Base-by-base conservation (phyloP, 345 rosid genomes). In the Draba incana region DNA sequence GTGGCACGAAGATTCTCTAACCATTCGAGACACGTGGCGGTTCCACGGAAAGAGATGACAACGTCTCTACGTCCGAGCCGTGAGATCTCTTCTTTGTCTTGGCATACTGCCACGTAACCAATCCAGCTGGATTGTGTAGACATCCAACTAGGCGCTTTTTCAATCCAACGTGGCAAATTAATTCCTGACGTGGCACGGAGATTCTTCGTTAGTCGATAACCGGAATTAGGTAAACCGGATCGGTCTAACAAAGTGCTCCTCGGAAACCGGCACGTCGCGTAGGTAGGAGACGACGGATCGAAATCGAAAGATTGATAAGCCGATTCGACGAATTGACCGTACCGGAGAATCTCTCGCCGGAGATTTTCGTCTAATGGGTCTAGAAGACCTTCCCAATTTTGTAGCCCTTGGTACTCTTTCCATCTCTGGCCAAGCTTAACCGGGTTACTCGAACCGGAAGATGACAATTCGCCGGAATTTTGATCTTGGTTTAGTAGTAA, bases 11-110 rank as follows among this genome's bases (percentile, higher is more conserved):
- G 75, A 55, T 94, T 94, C 60, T 94, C 99, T 6, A 89, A 81
- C 99, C 99, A 94, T 52, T 94, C 99, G 8, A 94, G 82, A 70
- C 95, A 83, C 42, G 99, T 94, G 66, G 87, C 92, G 9, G 99
- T 94, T 37, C 99, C 99, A 16, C 99, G 76, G 15, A 55, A 81
- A 1, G 99, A 83, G 63, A 94, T 88, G 54, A 94, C 90, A 2
- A 91, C 80, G 61, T 94, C 99, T 62, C 99, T 80, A 31, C 99
- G 76, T 4, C 99, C 99, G 0, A 88, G 85, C 70, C 96, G 79
- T 3, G 89, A 76, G 58, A 94, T 91, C 79, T 87, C 92, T 0
- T 84, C 85, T 28, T 82, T 85, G 72, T 94, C 85, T 16, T 81
- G 81, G 57, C 96, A 94, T 0, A 94, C 95, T 10, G 96, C 99